Base-by-base conservation (phyloP, 2,329 filamentous ascomycete species). In the Xylaria sp. region DNA sequence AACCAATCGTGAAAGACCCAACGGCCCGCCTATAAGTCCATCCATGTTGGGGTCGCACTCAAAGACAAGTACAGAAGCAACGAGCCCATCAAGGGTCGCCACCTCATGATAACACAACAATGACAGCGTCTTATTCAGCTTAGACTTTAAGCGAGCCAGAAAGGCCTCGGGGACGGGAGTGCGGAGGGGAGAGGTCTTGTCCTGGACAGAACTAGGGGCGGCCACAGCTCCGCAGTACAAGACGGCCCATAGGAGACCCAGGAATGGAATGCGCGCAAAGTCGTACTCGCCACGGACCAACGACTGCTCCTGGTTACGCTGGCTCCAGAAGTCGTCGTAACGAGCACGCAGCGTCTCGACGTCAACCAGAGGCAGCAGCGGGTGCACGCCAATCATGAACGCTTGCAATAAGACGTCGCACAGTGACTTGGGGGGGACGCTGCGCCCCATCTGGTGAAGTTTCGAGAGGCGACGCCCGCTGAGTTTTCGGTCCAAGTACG, bases 381-480 rank as follows among this genome's bases (percentile, higher is more conserved):
- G 47, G 31, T 49, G 47, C 27, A 49, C 47, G 47, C 47, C 47
- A 8, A 49, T 49, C 29, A 49, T 29, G 47, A 49, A 49, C 47
- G 47, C 27, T 49, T 49, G 47, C 47, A 49, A 49, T 37, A 49
- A 37, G 47, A 49, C 47, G 33, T 49, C 47, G 47, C 47, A 49
- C 33, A 37, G 11, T 49, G 47, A 21, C 47, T 49, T 49, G 7
- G 47, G 47, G 47, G 47, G 47, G 4, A 49, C 33, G 27, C 10
- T 49, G 33, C 47, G 47, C 47, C 15, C 47, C 47, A 49, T 49
- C 33, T 49, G 47, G 47, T 49, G 29, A 49, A 49, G 47, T 49
- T 49, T 49, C 27, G 47, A 49, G 47, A 49, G 47, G 47, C 47
- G 47, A 23, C 47, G 47, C 47, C 29, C 47, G 29, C 47, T 49